A percentile compares a stretch with the other conserved stretches of the same genome.
phyloP scores from a whole-genome alignment of 2,329 filamentous ascomycete genomes.

The Neofusicoccum parvum region DNA sequence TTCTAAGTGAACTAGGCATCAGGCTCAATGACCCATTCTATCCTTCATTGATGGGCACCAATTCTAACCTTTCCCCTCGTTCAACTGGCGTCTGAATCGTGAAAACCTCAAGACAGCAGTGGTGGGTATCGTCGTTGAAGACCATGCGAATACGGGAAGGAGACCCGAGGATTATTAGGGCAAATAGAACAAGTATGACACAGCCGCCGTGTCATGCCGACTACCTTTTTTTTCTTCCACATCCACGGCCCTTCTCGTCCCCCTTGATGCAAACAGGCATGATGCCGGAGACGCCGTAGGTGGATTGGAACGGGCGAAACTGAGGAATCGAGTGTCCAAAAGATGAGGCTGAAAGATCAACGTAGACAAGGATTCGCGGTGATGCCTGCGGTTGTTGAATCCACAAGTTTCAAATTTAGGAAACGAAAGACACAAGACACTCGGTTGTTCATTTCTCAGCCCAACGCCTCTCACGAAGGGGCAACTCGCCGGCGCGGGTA shows the following conservation, averaged over 20 bases:
- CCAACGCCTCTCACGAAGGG: constrained; percentile 81
- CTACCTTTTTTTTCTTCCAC: not conserved
- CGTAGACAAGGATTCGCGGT: not conserved
- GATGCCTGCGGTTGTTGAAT: constrained; percentile 22
- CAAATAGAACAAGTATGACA: not conserved
- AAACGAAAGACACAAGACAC: not conserved
- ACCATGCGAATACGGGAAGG: constrained; percentile 5
- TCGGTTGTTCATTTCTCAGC: constrained; percentile 51
- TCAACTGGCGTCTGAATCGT: not conserved
- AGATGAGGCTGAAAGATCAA: not conserved
- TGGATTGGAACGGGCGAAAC: not conserved
- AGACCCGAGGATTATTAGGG: not conserved
- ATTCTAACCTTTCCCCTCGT: not conserved
- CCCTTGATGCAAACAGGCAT: not conserved
- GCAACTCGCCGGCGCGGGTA: constrained; percentile 63
- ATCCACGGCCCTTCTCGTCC: not conserved
- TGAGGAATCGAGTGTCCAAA: not conserved
- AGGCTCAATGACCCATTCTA: not conserved
- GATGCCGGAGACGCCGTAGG: constrained; percentile 4
- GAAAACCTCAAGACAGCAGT: constrained; percentile 2
- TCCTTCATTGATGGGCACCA: not conserved
- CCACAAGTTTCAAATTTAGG: not conserved
- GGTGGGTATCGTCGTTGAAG: constrained; percentile 23
- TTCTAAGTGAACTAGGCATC: not conserved
- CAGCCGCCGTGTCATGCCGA: not conserved